Evolutionary conservation across 352 stramenopile species (phyloP), one percentile per base, ranked within the genome.

Genomic region (Pythium graminicola): DNA sequence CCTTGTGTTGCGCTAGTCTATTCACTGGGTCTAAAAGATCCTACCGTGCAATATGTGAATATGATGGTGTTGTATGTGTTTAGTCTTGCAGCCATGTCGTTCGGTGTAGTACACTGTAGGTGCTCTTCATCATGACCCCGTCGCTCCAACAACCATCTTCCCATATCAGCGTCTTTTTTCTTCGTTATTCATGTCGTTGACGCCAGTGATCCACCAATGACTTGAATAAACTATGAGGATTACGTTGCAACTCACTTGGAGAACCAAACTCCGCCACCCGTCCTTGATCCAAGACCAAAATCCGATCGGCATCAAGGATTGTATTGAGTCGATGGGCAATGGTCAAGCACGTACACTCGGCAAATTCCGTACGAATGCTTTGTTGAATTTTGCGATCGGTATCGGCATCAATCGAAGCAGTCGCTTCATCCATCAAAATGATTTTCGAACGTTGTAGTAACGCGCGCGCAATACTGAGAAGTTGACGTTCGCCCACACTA

Each of bases 371-470:
- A 99, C n/a, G n/a, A n/a, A n/a, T n/a, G n/a, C n/a, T n/a, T n/a
- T n/a, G n/a, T 35, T 85, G 66, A 51, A 97, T 91, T 45, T 82
- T 91, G 9, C 62, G 14, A 69, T 97, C 86, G 16, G 67, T 83
- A 20, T 63, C 56, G 27, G 33, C 36, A 43, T 88, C 79, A 33
- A 87, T 81, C 28, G 72, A 85, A 16, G 78, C 76, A 7, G 91
- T 98, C 6, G 93, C 92, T 69, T 98, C 95, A 54, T 99, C 95
- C 70, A 98, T 90, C 4, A 98, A 59, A 11, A 99, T 61, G 24
- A 98, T 86, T 13, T 51, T 45, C 26, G 85, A 85, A 28, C 90
- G 72, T 6, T 69, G 66, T 8, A 55, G 17, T 13, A 55, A n/a
- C n/a, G 48, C 48, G 13, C 48, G 48, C 10, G 48, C 48, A 16